A percentile compares a stretch with the other conserved stretches of the same genome.
These are phyloP conservation scores for Bullera alba DNA, from an alignment of 768 basidiomycete genomes.

Conservation along the genomic window DNA sequence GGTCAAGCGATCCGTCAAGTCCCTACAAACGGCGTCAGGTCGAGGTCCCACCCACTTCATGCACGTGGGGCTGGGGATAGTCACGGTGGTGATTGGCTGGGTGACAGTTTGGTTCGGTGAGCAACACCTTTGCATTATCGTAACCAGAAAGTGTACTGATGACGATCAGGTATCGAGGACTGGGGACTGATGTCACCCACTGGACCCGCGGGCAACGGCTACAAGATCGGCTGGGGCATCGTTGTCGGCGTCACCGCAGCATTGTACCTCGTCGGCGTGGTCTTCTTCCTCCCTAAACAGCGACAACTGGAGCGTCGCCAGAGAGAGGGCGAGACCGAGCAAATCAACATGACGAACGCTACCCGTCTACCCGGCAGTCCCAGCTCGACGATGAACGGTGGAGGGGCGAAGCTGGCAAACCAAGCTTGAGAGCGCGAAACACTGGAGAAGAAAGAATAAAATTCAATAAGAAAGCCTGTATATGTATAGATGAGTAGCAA, in stretches of 20 bases:
- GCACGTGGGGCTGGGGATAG: not conserved
- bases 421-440: no score
- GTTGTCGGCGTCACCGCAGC: not conserved
- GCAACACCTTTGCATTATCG: not conserved
- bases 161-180: not conserved
- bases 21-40: conserved; percentile 45
- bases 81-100: not conserved
- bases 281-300: not conserved
- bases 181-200: not conserved
- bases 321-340: not conserved
- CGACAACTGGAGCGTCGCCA: not conserved
- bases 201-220: not conserved
- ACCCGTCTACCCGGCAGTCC: no score
- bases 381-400: no score
- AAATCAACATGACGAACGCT: no score
- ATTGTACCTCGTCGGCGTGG: not conserved
- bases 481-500: no score
- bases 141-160: not conserved
- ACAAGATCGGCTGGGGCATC: not conserved
- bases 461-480: no score
- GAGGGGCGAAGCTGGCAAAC: no score
- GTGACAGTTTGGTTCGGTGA: not conserved
- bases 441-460: no score
- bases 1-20: conserved; percentile 44
- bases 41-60: not conserved